A percentile compares a stretch with the other conserved stretches of the same genome.
phyloP scores from a whole-genome alignment of 2,329 filamentous ascomycete species.

The Pseudocercospora pini-densiflorae region DNA sequence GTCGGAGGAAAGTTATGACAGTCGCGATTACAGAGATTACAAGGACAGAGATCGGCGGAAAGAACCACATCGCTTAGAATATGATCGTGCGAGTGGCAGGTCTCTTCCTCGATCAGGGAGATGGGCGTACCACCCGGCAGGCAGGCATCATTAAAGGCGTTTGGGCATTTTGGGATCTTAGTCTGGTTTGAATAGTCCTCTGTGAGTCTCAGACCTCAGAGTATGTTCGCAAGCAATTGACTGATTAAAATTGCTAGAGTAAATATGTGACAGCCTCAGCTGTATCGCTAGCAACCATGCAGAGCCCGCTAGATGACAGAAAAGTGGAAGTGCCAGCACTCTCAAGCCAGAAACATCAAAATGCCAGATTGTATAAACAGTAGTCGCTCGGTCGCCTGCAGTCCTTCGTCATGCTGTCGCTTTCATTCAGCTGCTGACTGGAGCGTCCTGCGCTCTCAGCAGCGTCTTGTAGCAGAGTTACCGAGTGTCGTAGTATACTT shows the following conservation, averaged over 20 bases:
- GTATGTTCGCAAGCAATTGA: neutral
- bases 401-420: no score
- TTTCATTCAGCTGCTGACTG: no score
- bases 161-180: neutral
- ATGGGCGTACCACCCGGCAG: slow-evolving; percentile 1
- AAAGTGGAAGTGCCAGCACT: neutral
- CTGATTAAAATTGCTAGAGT: neutral
- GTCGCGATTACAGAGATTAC: neutral
- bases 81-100: neutral
- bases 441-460: no score
- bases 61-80: slow-evolving; percentile 2
- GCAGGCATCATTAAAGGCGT: neutral
- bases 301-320: neutral
- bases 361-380: neutral
- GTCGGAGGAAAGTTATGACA: slow-evolving; percentile 3
- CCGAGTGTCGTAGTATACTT: no score
- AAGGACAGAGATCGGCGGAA: neutral
- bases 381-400: no score
- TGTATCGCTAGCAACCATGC: no score
- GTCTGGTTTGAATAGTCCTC: neutral
- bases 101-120: neutral
- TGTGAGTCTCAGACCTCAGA: neutral
- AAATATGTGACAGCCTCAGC: neutral
- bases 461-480: no score
- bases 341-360: neutral